A percentile compares a stretch with the other conserved stretches of the same genome.
Evolutionary conservation across 2,329 filamentous ascomycete species (phyloP).

Genomic region (Arachnomyces sp.): DNA sequence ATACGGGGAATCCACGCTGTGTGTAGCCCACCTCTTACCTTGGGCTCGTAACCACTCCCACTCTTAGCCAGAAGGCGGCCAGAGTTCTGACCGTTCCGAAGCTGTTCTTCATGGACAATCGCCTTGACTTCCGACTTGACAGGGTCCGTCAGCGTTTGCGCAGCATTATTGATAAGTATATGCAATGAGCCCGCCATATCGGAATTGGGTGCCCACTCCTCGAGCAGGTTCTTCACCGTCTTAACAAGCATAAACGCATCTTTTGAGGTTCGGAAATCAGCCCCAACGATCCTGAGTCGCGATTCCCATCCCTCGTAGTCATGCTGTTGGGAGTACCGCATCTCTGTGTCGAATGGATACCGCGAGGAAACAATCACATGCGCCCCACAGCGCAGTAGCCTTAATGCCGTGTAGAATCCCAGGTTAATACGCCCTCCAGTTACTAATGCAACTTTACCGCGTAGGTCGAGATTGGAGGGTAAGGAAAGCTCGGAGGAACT

Average conservation of each 20-base stretch:
- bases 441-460: constrained; percentile 23
- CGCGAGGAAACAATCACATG: constrained; percentile 29
- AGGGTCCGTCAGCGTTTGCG: constrained; percentile 31
- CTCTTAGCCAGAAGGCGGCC: constrained; percentile 2
- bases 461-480: constrained; percentile 21
- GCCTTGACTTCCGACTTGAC: constrained; percentile 22
- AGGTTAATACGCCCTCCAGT: constrained; percentile 30
- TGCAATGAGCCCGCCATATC: constrained; percentile 16
- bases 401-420: constrained; percentile 25
- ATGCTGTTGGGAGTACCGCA: constrained; percentile 18
- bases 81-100: constrained; percentile 7
- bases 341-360: constrained; percentile 28
- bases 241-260: constrained; percentile 25
- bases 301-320: constrained; percentile 15
- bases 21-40: constrained; percentile 12
- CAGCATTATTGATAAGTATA: constrained; percentile 33
- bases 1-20: constrained; percentile 14
- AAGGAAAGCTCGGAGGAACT: constrained; percentile 20
- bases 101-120: constrained; percentile 17
- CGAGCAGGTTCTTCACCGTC: constrained; percentile 15
- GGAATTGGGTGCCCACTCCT: constrained; percentile 11
- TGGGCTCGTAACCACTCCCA: constrained; percentile 9
- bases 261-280: constrained; percentile 25
- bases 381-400: constrained; percentile 29
- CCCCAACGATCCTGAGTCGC: constrained; percentile 24